Evolutionary conservation across 2,329 filamentous ascomycete genomes (phyloP).

Genomic region (Coleophoma eucalyptorum): DNA sequence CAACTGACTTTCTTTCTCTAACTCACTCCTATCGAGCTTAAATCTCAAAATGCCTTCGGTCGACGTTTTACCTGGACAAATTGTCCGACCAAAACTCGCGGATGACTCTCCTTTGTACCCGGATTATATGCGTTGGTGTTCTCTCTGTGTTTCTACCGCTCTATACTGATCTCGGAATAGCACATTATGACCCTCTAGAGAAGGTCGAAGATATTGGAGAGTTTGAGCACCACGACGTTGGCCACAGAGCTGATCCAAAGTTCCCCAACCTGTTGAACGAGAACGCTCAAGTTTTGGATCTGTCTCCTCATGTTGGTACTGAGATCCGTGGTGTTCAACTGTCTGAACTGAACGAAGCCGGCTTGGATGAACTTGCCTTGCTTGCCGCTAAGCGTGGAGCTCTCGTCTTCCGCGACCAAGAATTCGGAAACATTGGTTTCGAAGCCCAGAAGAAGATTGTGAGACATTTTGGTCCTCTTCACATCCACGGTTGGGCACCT

Average conservation of each 20-base stretch:
- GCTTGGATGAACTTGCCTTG: slow-evolving; percentile 44
- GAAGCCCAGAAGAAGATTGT: slow-evolving; percentile 63
- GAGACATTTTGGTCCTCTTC: slow-evolving; percentile 72
- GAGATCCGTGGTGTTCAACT: slow-evolving; percentile 34
- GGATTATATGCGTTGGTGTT: no score
- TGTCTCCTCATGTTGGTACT: slow-evolving; percentile 30
- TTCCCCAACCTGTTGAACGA: slow-evolving; percentile 70
- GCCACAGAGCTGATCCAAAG: slow-evolving; percentile 64
- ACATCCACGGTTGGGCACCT: slow-evolving; percentile 55
- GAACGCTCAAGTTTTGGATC: slow-evolving; percentile 37
- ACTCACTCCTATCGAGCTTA: no score
- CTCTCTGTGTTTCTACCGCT: no score
- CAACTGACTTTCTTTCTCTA: no score
- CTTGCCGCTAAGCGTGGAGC: slow-evolving; percentile 42
- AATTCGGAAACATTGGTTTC: slow-evolving; percentile 65
- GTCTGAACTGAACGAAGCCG: slow-evolving; percentile 34
- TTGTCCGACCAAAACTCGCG: no score
- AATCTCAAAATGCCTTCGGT: no score
- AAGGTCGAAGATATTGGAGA: not conserved
- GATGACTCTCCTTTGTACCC: no score
- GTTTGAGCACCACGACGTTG: slow-evolving; percentile 70
- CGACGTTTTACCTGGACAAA: no score
- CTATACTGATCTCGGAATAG: not conserved
- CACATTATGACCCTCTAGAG: slow-evolving; percentile 1
- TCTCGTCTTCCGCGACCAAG: slow-evolving; percentile 66